Evolutionary conservation across 1,284 basidiomycete species (phyloP).

Genomic region (Ceraceosorus guamensis): DNA sequence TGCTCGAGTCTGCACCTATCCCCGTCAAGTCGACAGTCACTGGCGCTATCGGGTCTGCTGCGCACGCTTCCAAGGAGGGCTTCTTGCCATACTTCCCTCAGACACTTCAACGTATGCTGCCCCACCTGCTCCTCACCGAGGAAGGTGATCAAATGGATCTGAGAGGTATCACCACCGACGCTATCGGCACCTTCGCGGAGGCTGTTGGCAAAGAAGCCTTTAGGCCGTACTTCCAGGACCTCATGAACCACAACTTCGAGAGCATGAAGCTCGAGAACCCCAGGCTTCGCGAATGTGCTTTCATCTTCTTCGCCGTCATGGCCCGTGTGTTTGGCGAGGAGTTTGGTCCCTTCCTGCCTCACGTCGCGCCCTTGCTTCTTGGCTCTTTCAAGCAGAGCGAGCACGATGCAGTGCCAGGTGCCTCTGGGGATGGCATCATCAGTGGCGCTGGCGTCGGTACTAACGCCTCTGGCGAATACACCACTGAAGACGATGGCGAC

Average conservation of each 20-base stretch:
- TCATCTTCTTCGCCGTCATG: slow-evolving; percentile 98
- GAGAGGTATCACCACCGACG: slow-evolving; percentile 95
- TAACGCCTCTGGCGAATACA: slow-evolving; percentile 58
- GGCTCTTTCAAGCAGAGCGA: slow-evolving; percentile 71
- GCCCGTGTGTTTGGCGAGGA: slow-evolving; percentile 90
- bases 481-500: slow-evolving; percentile 56
- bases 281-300: slow-evolving; percentile 86
- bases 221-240: slow-evolving; percentile 86
- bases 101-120: slow-evolving; percentile 80
- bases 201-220: slow-evolving; percentile 91
- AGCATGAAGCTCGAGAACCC: slow-evolving; percentile 78
- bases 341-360: slow-evolving; percentile 78
- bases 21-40: slow-evolving; percentile 90
- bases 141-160: slow-evolving; percentile 79
- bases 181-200: slow-evolving; percentile 94
- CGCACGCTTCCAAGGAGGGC: slow-evolving; percentile 87
- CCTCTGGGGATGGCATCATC: slow-evolving; percentile 42
- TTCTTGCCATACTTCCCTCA: slow-evolving; percentile 93
- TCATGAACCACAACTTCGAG: slow-evolving; percentile 93
- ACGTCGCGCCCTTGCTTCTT: slow-evolving; percentile 79
- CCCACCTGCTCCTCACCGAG: slow-evolving; percentile 69
- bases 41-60: slow-evolving; percentile 94
- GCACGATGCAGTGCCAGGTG: slow-evolving; percentile 50
- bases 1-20: slow-evolving; percentile 78
- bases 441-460: slow-evolving; percentile 58